Percentiles rank a stretch among this genome's conserved stretches.
These are phyloP conservation scores for Aphanomyces invadans DNA, from an alignment of 352 stramenopile species.

Conservation along the genomic window DNA sequence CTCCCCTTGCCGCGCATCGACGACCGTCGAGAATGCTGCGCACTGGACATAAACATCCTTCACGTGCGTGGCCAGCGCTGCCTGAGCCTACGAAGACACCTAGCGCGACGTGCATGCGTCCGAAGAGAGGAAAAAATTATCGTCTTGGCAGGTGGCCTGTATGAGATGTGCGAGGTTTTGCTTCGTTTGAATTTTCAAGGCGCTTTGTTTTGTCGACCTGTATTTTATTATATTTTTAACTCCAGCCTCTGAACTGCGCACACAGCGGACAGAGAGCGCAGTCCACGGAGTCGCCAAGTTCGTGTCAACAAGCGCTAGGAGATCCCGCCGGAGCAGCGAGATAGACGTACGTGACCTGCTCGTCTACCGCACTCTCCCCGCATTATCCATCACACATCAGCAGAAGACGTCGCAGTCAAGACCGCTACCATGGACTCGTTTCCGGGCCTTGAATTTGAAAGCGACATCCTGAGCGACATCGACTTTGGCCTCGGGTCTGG, in stretches of 20 bases:
- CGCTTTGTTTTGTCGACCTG: neutral
- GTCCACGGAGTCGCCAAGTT: conserved; percentile 9
- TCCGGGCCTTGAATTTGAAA: conserved; percentile 18
- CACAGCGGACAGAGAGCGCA: conserved; percentile 19
- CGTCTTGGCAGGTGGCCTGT: neutral
- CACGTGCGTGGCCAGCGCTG: too few species aligned
- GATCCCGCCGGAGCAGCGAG: neutral
- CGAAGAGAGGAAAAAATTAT: neutral
- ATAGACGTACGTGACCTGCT: neutral
- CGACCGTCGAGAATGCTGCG: neutral
- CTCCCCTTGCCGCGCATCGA: too few species aligned
- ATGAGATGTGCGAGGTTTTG: conserved; percentile 6
- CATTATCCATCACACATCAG: neutral
- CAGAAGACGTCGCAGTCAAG: neutral
- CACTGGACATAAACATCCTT: too few species aligned
- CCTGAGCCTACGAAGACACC: too few species aligned
- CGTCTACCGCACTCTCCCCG: neutral
- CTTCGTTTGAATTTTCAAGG: conserved; percentile 7
- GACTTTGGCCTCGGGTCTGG: conserved; percentile 13
- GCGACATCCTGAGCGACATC: conserved; percentile 17
- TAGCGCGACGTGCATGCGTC: neutral
- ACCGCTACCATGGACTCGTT: conserved; percentile 20
- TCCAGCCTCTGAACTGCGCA: conserved; percentile 25
- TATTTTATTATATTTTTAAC: conserved; percentile 28
- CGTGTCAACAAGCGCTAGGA: neutral